Percentiles rank a stretch among this genome's conserved stretches.
These are phyloP conservation scores for Globomyces sp. DNA, from an alignment of 371 early-diverging fungal genomes.

Conservation along the genomic window DNA sequence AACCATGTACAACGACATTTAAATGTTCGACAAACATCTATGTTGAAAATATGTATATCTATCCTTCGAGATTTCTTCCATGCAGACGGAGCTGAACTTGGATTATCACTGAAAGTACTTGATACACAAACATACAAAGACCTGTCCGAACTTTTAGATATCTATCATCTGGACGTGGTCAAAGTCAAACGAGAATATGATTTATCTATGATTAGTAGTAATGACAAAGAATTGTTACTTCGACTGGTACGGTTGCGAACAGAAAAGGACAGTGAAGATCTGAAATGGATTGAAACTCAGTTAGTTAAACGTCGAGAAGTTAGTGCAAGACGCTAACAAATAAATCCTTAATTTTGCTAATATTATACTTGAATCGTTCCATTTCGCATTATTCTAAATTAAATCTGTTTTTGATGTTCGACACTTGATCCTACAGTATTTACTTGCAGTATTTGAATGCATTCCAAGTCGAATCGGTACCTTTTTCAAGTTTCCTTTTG, in stretches of 20 bases:
- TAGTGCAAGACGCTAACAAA: too few relatives aligned
- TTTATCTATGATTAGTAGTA: slow-evolving; percentile 27
- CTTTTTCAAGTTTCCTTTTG: too few relatives aligned
- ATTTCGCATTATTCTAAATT: too few relatives aligned
- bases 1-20: slow-evolving; percentile 57
- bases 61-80: slow-evolving; percentile 82
- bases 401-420: too few relatives aligned
- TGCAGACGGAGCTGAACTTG: slow-evolving; percentile 84
- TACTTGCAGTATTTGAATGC: too few relatives aligned
- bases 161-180: slow-evolving; percentile 31
- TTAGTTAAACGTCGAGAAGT: slow-evolving; percentile 24
- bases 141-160: slow-evolving; percentile 24
- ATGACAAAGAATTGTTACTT: slow-evolving; percentile 41
- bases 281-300: slow-evolving; percentile 45
- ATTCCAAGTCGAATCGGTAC: too few relatives aligned
- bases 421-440: too few relatives aligned
- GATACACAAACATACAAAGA: slow-evolving; percentile 70
- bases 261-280: slow-evolving; percentile 36
- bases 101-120: slow-evolving; percentile 67
- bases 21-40: slow-evolving; percentile 42
- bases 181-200: slow-evolving; percentile 45
- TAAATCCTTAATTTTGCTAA: too few relatives aligned
- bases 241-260: slow-evolving; percentile 37
- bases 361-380: too few relatives aligned
- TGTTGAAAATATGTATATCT: slow-evolving; percentile 40